Evolutionary conservation across 495 filamentous ascomycete genomes (phyloP).

Genomic region (Viridothelium virens): DNA sequence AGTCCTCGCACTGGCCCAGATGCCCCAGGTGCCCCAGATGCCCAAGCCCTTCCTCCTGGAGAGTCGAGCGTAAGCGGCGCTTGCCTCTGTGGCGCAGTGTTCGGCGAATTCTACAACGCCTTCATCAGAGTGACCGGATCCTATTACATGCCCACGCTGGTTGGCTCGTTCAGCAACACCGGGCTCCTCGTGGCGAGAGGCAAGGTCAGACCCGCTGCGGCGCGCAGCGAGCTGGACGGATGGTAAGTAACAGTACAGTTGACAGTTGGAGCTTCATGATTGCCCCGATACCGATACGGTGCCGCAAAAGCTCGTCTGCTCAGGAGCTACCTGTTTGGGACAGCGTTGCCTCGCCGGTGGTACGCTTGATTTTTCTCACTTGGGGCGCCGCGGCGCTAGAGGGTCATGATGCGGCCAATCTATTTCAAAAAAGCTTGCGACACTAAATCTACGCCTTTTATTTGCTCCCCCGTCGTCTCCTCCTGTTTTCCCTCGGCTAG

Average conservation of each 20-base stretch:
- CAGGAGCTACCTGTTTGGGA: conserved; percentile 4
- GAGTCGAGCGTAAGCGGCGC: background rate
- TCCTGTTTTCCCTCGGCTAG: conserved; percentile 14
- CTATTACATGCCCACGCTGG: conserved; percentile 29
- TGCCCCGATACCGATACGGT: background rate
- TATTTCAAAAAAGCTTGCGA: conserved; percentile 13
- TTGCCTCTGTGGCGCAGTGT: conserved; percentile 23
- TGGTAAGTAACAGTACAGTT: conserved; percentile 8
- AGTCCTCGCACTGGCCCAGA: too few relatives aligned
- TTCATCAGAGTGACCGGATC: conserved; percentile 26
- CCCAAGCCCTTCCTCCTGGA: too few relatives aligned
- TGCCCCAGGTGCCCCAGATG: too few relatives aligned
- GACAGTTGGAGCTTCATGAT: background rate
- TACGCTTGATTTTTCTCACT: conserved; percentile 8
- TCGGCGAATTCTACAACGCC: conserved; percentile 30
- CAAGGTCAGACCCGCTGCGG: background rate
- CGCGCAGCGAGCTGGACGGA: conserved; percentile 12
- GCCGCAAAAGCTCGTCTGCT: background rate
- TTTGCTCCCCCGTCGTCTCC: background rate
- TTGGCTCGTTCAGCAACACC: conserved; percentile 22
- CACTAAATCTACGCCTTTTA: conserved; percentile 12
- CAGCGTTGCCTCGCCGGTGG: conserved; percentile 2
- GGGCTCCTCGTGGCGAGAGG: background rate
- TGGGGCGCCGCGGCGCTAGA: conserved; percentile 9
- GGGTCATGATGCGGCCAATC: conserved; percentile 9